phyloP scores from a whole-genome alignment of 2,329 filamentous ascomycete genomes.

The Nakataea oryzae region DNA sequence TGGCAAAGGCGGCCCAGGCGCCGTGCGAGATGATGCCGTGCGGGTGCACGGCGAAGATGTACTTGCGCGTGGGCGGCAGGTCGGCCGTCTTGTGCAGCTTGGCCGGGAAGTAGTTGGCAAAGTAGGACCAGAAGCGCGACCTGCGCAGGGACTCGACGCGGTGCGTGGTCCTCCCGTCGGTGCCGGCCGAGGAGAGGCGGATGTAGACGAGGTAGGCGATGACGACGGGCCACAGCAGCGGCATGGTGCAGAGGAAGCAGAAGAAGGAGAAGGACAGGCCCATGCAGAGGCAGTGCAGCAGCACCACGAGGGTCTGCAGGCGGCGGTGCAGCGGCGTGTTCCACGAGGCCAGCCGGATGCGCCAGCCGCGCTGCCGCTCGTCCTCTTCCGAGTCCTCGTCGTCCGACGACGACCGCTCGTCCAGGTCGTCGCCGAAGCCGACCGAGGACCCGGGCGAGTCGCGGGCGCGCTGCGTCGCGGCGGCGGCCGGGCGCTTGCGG shows the following conservation, averaged over 20 bases:
- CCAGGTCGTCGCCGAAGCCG: constrained; percentile 2
- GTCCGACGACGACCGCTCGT: constrained; percentile 1
- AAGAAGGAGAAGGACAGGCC: constrained; percentile 66
- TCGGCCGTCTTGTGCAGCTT: constrained; percentile 74
- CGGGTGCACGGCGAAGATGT: constrained; percentile 94
- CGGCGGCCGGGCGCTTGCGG: background rate
- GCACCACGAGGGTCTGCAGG: constrained; percentile 67
- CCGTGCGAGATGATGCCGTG: constrained; percentile 94
- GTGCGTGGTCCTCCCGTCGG: constrained; percentile 62
- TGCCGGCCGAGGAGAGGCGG: constrained; percentile 66
- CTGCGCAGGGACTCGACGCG: constrained; percentile 67
- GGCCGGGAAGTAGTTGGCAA: constrained; percentile 87
- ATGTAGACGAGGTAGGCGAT: constrained; percentile 75
- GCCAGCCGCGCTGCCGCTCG: background rate
- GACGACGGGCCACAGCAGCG: constrained; percentile 75
- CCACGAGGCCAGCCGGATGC: constrained; percentile 77
- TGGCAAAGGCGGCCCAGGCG: constrained; percentile 86
- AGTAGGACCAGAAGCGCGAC: constrained; percentile 73
- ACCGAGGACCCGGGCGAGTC: background rate
- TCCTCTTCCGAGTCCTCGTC: background rate
- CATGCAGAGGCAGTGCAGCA: constrained; percentile 64
- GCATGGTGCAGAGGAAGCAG: constrained; percentile 85
- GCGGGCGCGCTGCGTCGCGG: background rate
- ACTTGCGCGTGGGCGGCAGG: constrained; percentile 74
- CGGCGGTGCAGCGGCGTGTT: constrained; percentile 61